phyloP scores from a whole-genome alignment of 2,329 filamentous ascomycete species.

The Ophiostoma novo-ulmi region DNA sequence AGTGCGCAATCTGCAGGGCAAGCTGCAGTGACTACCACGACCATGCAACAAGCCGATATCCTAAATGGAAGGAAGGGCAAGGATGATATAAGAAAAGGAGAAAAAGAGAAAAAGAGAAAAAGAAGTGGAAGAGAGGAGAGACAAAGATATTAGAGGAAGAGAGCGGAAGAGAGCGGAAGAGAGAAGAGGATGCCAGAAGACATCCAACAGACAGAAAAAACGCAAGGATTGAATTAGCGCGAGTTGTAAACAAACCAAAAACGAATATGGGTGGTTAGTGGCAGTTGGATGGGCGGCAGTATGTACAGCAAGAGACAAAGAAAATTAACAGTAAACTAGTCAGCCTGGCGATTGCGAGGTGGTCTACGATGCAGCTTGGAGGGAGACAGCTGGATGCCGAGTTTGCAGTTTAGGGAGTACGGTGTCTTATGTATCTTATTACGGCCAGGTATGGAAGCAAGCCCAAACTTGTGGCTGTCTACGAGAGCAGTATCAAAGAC shows the following conservation, averaged over 20 bases:
- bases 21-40: neutral
- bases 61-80: neutral
- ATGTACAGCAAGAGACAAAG: neutral
- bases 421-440: too few species aligned
- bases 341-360: neutral
- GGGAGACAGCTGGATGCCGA: too few species aligned
- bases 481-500: neutral
- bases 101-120: neutral
- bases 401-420: too few species aligned
- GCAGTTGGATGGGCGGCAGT: slow-evolving; percentile 1
- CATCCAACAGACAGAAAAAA: neutral
- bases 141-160: neutral
- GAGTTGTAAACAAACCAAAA: neutral
- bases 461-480: too few species aligned
- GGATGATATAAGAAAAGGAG: neutral
- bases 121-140: neutral
- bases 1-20: too few species aligned
- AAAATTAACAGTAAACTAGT: neutral
- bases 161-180: neutral
- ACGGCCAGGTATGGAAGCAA: too few species aligned
- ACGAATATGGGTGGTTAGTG: neutral
- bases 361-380: too few species aligned
- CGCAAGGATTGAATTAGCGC: neutral
- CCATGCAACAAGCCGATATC: neutral
- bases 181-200: neutral